These are phyloP conservation scores for Irpex lacteus DNA, from an alignment of 1,284 basidiomycete genomes.

Conservation along the genomic window DNA sequence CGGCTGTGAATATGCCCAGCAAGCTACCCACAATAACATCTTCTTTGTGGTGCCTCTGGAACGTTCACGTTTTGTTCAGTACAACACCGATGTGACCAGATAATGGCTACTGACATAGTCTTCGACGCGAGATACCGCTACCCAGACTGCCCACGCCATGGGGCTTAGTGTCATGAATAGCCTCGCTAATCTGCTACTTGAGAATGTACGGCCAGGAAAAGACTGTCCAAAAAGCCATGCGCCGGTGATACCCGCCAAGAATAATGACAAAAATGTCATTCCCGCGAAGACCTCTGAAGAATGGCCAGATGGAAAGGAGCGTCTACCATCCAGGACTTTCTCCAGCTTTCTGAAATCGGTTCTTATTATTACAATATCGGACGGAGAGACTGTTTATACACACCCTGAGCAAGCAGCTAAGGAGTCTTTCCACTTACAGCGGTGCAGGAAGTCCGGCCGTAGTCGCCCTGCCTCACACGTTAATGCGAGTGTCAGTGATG, in stretches of 20 bases:
- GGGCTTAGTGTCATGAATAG: constrained; percentile 50
- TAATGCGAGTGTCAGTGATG: not conserved
- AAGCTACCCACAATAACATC: constrained; percentile 61
- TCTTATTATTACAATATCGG: too few relatives aligned
- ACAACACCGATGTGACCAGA: not conserved
- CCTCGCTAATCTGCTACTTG: constrained; percentile 47
- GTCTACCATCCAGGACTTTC: constrained; percentile 48
- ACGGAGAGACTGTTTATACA: not conserved
- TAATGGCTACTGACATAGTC: constrained; percentile 50
- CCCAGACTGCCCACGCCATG: constrained; percentile 55
- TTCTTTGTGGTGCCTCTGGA: constrained; percentile 66
- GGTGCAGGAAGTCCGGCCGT: constrained; percentile 65
- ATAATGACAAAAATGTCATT: constrained; percentile 62
- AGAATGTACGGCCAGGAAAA: constrained; percentile 32
- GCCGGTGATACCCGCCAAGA: constrained; percentile 60
- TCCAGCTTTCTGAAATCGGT: constrained; percentile 11
- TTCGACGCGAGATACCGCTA: constrained; percentile 60
- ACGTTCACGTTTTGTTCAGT: not conserved
- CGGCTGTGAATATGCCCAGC: constrained; percentile 51
- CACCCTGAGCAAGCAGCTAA: constrained; percentile 56
- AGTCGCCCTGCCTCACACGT: constrained; percentile 46
- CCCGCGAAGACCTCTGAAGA: constrained; percentile 64
- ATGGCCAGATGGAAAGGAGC: constrained; percentile 69
- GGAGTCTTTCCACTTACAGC: constrained; percentile 58
- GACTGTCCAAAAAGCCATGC: constrained; percentile 54